Percentiles rank a stretch among this genome's conserved stretches.
Conservation (phyloP, 2,329 filamentous ascomycete genomes). For the Apiospora hydei region DNA sequence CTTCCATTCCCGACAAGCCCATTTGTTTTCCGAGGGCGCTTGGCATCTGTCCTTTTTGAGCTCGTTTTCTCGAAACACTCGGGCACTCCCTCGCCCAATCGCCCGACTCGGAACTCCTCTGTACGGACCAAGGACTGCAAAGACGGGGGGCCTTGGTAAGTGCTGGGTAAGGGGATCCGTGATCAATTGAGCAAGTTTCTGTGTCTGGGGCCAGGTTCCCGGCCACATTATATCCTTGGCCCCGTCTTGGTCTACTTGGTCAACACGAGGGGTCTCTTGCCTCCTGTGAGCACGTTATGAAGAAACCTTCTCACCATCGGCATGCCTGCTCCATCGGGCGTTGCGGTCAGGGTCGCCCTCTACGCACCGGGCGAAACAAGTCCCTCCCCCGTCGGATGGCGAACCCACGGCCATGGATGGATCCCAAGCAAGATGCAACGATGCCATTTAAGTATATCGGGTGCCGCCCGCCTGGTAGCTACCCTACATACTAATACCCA, state of each 20-base stretch:
- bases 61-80: background rate
- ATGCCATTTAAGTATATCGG: constrained; percentile 3
- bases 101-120: background rate
- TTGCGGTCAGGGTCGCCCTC: background rate
- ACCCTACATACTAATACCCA: background rate
- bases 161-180: background rate
- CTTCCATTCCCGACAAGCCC: background rate
- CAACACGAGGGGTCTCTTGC: background rate
- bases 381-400: background rate
- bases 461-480: background rate
- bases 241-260: background rate
- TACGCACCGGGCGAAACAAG: constrained; percentile 6
- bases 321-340: background rate
- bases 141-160: background rate
- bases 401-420: constrained; percentile 3
- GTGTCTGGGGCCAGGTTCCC: background rate
- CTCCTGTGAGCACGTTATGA: too few species aligned
- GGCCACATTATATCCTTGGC: background rate
- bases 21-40: background rate
- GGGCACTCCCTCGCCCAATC: background rate
- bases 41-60: background rate
- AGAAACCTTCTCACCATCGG: constrained; percentile 2
- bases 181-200: constrained; percentile 17
- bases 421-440: background rate
- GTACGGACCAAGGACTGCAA: background rate